These are phyloP conservation scores for Erodium texanum DNA, from an alignment of 441 rosid species.

Conservation along the genomic window DNA sequence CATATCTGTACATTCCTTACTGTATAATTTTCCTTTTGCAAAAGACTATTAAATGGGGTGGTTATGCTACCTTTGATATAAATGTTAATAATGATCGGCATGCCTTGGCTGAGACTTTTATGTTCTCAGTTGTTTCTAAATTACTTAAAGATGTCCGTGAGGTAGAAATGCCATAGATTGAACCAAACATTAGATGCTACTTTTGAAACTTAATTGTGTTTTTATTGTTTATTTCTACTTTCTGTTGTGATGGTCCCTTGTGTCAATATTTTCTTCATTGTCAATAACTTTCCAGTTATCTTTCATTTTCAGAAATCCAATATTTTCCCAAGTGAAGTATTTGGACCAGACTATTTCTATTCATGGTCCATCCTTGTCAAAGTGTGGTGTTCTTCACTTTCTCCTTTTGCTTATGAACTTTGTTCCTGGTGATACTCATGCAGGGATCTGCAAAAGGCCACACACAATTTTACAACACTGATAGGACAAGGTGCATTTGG, in stretches of 20 bases:
- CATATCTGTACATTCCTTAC: not conserved
- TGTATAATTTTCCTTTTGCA: not conserved
- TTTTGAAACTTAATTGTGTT: not conserved
- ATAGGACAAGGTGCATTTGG: conserved; percentile 99
- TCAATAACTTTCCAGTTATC: not conserved
- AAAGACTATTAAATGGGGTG: not conserved
- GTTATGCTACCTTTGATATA: not conserved
- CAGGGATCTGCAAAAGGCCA: conserved; percentile 97
- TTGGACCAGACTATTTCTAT: not conserved
- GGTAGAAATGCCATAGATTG: not conserved
- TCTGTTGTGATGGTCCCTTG: not conserved
- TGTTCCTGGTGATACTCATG: conserved; percentile 18
- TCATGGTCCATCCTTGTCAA: not conserved
- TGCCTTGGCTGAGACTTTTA: not conserved
- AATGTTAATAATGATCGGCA: not conserved
- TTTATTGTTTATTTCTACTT: not conserved
- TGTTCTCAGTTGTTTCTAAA: not conserved
- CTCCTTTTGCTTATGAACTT: conserved; percentile 2
- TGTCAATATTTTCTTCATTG: not conserved
- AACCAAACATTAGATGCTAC: not conserved
- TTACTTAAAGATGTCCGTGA: not conserved
- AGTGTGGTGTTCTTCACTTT: not conserved
- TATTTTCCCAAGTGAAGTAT: not conserved
- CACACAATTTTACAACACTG: conserved; percentile 74
- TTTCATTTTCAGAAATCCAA: not conserved